A percentile compares a stretch with the other conserved stretches of the same genome.
phyloP scores from a whole-genome alignment of 257 asterid genomes.

The Ocimum tenuiflorum region DNA sequence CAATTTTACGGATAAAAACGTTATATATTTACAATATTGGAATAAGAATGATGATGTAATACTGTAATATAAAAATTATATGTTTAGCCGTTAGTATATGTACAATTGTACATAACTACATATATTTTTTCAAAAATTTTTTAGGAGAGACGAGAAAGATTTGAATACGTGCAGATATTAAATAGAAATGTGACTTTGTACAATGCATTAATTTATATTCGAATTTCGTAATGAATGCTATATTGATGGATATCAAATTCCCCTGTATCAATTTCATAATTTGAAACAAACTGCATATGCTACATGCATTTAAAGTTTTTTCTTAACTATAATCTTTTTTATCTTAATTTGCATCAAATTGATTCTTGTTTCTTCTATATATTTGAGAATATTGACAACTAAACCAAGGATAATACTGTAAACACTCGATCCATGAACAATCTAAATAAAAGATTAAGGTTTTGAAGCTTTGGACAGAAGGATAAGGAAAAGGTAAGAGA shows the following conservation, averaged over 20 bases:
- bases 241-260: background rate
- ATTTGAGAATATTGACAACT: background rate
- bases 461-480: no score
- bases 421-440: no score
- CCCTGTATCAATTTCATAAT: no score
- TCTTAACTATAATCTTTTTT: background rate
- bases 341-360: background rate
- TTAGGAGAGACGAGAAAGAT: background rate
- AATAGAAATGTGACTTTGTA: background rate
- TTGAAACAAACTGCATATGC: no score
- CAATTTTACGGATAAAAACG: no score
- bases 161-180: background rate
- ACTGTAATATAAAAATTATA: no score
- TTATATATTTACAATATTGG: background rate
- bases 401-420: no score
- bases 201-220: background rate
- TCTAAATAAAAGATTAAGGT: no score
- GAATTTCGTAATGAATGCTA: background rate
- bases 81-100: no score
- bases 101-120: no score
- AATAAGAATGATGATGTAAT: background rate
- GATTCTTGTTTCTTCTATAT: background rate
- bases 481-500: no score
- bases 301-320: background rate
- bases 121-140: background rate